Evolutionary conservation across 2,329 filamentous ascomycete species (phyloP), one percentile per base, ranked within the genome.

Genomic region (Xylariomycetidae sp.): DNA sequence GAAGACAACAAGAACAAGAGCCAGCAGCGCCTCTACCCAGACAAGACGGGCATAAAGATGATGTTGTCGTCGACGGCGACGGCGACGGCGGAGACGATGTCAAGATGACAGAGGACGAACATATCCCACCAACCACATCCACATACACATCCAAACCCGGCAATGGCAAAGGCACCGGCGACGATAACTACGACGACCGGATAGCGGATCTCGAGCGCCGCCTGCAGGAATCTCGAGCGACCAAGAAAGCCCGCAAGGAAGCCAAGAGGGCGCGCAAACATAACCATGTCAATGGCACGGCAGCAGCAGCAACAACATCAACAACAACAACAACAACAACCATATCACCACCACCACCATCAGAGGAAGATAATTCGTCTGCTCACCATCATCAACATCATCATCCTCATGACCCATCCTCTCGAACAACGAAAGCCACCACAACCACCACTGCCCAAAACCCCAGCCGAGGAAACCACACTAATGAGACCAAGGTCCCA

Each of bases 151-250:
- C 34, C 6, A 37, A 36, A 44, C 12, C 16, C 29, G 7, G 37
- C 38, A 15, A 33, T 58, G 3, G 52, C 50, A n/a, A n/a, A n/a
- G 14, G 45, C 25, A 5, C 30, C 4, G 20, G 35, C 5, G 44
- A 44, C 17, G 48, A 54, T 18, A 51, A 40, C 17, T 59, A 60
- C 42, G 62, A 65, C 32, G 59, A 63, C 15, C 59, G 60, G 33
- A 61, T 69, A 13, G 65, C 62, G 10, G 60, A 65, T 19, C 49
- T 73, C 22, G 67, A 73, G 49, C 57, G 56, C 16, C 57, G 50
- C 26, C 57, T 74, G 15, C 52, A 56, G 20, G 64, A 66, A 36
- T 32, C 34, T 13, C 42, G 40, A 13, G 59, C 58, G 25, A 62
- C 64, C 19, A 61, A 57, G 36, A 50, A 49, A 14, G 53, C 53